These are phyloP conservation scores for Exophiala bonariae DNA, from an alignment of 2,329 filamentous ascomycete genomes.

Conservation along the genomic window DNA sequence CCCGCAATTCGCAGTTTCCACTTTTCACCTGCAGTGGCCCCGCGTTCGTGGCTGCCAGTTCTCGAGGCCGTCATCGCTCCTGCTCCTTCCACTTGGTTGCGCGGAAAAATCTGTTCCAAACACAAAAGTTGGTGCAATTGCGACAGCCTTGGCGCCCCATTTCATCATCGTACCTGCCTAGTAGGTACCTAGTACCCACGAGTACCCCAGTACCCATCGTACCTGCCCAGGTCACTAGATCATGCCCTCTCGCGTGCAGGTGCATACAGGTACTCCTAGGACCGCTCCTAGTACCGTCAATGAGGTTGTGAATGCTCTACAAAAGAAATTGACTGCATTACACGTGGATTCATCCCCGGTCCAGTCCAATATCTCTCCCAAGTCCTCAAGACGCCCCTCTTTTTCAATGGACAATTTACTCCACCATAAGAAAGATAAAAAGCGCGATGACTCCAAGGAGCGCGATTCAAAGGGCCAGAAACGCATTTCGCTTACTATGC, in stretches of 20 bases:
- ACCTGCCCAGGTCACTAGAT: no score
- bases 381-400: conserved; percentile 36
- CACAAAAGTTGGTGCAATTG: no score
- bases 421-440: conserved; percentile 32
- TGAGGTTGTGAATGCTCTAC: conserved; percentile 26
- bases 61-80: no score
- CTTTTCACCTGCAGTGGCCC: no score
- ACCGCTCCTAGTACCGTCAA: conserved; percentile 22
- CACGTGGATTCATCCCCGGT: conserved; percentile 15
- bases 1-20: no score
- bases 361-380: conserved; percentile 3
- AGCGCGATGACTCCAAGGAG: conserved; percentile 35
- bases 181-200: no score
- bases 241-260: conserved; percentile 18
- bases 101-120: no score
- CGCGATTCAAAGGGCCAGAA: conserved; percentile 41
- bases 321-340: conserved; percentile 23
- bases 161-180: no score
- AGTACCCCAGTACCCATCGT: no score
- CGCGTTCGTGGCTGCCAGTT: no score
- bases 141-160: no score
- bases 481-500: conserved; percentile 34
- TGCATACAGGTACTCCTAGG: conserved; percentile 21
- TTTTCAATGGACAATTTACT: conserved; percentile 46
- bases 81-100: no score